Percentiles rank a stretch among this genome's conserved stretches.
These are phyloP conservation scores for Amanita inopinata DNA, from an alignment of 768 basidiomycete genomes.

Conservation along the genomic window DNA sequence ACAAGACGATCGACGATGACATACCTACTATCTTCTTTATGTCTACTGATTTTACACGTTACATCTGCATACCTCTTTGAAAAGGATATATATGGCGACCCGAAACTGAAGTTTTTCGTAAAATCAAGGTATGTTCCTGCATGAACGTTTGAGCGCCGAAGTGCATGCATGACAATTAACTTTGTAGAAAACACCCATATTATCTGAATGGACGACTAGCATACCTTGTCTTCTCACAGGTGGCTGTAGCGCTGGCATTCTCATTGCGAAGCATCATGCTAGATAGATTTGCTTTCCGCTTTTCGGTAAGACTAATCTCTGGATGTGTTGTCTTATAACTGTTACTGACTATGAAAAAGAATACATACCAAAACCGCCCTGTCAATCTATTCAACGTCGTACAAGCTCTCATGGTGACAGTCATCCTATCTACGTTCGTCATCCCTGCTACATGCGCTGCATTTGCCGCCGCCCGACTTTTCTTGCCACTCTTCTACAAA, in stretches of 20 bases:
- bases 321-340: neutral
- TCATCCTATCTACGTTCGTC: constrained; percentile 30
- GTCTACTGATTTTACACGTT: constrained; percentile 34
- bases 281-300: constrained; percentile 44
- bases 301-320: constrained; percentile 12
- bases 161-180: constrained; percentile 2
- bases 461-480: constrained; percentile 37
- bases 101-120: constrained; percentile 46
- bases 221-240: constrained; percentile 48
- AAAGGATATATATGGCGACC: constrained; percentile 21
- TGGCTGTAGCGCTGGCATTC: constrained; percentile 35
- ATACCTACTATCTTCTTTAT: constrained; percentile 38
- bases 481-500: constrained; percentile 42
- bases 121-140: constrained; percentile 43
- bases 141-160: neutral
- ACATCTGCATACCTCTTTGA: constrained; percentile 26
- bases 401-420: constrained; percentile 26
- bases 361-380: constrained; percentile 4
- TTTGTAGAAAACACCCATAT: constrained; percentile 57
- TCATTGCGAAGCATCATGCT: constrained; percentile 49
- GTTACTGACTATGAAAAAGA: neutral
- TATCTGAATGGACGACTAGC: constrained; percentile 63
- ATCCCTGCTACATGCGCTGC: constrained; percentile 28
- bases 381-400: constrained; percentile 16
- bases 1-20: constrained; percentile 34